These are phyloP conservation scores for Kwoniella europaea DNA, from an alignment of 768 basidiomycete genomes.

Conservation along the genomic window DNA sequence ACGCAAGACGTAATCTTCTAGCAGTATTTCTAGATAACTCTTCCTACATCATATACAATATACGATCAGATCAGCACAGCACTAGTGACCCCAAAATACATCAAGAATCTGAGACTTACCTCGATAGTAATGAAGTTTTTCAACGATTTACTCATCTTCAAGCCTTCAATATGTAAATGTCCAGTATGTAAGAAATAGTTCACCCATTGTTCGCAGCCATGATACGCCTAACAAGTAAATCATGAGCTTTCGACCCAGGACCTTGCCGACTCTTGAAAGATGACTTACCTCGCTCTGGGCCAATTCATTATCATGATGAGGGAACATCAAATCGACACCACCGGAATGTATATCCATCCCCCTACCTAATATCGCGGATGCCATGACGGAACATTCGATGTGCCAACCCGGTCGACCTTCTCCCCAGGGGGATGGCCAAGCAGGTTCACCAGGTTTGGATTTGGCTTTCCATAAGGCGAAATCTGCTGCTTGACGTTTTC, in stretches of 20 bases:
- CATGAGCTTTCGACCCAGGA: no score
- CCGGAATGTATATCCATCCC: constrained; percentile 98
- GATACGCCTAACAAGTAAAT: constrained; percentile 72
- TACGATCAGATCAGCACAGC: background rate
- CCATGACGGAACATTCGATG: constrained; percentile 99
- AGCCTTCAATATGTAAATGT: constrained; percentile 94
- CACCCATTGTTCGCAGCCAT: constrained; percentile 90
- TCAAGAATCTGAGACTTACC: constrained; percentile 28
- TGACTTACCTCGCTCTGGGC: constrained; percentile 83
- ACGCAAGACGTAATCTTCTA: constrained; percentile 86
- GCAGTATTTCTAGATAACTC: constrained; percentile 80
- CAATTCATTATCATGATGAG: constrained; percentile 98
- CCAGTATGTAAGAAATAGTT: constrained; percentile 99
- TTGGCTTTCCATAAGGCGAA: constrained; percentile 95
- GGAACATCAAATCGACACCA: constrained; percentile 95
- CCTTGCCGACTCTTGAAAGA: background rate
- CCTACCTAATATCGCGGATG: constrained; percentile 82
- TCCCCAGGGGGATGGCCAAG: constrained; percentile 97
- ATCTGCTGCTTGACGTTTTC: constrained; percentile 81
- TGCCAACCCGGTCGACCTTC: constrained; percentile 97
- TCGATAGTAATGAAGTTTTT: constrained; percentile 98
- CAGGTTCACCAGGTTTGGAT: constrained; percentile 93
- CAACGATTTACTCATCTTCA: constrained; percentile 98
- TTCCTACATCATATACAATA: constrained; percentile 65
- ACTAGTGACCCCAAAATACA: no score